A percentile compares a stretch with the other conserved stretches of the same genome.
phyloP scores from a whole-genome alignment of 768 basidiomycete species.

The Termitomyces sp. region DNA sequence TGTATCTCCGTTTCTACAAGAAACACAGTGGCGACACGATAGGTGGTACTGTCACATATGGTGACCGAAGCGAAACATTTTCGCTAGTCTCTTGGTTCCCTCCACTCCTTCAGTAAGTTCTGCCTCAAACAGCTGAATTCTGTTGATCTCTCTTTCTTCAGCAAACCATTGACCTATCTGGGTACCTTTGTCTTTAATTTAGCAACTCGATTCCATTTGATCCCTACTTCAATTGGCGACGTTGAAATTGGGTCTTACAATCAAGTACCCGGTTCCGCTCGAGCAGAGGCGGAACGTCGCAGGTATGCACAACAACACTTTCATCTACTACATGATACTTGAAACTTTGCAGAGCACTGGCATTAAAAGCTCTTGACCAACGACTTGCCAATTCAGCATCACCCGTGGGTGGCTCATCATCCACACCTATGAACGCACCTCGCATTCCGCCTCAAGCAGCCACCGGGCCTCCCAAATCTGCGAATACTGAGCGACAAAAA shows the following conservation, averaged over 20 bases:
- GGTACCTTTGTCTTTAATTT: slow-evolving; percentile 64
- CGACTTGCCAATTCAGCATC: slow-evolving; percentile 67
- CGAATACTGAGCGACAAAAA: slow-evolving; percentile 25
- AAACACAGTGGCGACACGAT: slow-evolving; percentile 63
- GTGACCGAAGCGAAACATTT: slow-evolving; percentile 96
- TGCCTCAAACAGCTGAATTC: neutral
- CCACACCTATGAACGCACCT: slow-evolving; percentile 22
- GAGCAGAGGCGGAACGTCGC: slow-evolving; percentile 95
- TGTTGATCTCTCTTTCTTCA: slow-evolving; percentile 20
- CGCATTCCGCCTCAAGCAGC: slow-evolving; percentile 27
- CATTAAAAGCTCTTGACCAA: slow-evolving; percentile 94
- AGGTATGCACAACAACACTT: slow-evolving; percentile 41
- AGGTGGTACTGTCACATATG: slow-evolving; percentile 66
- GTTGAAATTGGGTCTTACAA: slow-evolving; percentile 68
- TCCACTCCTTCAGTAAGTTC: slow-evolving; percentile 82
- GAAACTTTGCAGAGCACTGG: slow-evolving; percentile 69
- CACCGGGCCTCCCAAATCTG: slow-evolving; percentile 16
- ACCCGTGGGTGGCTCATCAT: slow-evolving; percentile 30
- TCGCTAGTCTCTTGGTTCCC: slow-evolving; percentile 96
- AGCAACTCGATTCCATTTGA: slow-evolving; percentile 66
- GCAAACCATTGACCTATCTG: slow-evolving; percentile 63
- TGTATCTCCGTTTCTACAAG: slow-evolving; percentile 97
- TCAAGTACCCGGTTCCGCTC: slow-evolving; percentile 78
- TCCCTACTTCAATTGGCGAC: slow-evolving; percentile 60
- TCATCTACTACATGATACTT: neutral